Conservation (phyloP, 306 rosid genomes). For the Malus fusca region DNA sequence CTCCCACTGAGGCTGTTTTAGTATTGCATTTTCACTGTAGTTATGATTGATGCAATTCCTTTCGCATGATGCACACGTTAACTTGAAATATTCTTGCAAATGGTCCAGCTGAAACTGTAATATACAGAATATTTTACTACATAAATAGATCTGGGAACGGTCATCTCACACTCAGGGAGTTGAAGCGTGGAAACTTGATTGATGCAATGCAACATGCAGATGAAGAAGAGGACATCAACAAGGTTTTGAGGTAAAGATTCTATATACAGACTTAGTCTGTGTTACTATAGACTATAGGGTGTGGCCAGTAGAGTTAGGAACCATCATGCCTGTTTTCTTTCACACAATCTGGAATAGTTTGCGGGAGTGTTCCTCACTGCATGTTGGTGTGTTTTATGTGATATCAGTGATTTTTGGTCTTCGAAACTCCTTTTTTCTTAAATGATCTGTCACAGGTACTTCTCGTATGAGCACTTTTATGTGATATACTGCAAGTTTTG, state of each 20-base stretch:
- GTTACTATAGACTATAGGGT: slow-evolving; percentile 5
- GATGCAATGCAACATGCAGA: slow-evolving; percentile 99
- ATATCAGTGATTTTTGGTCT: neutral
- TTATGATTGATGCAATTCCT: slow-evolving; percentile 2
- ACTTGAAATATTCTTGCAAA: slow-evolving; percentile 27
- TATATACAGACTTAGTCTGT: slow-evolving; percentile 9
- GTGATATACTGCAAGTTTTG: slow-evolving; percentile 99
- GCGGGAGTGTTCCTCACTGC: neutral
- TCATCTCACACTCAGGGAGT: slow-evolving; percentile 85
- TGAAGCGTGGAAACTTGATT: slow-evolving; percentile 87
- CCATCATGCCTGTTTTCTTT: neutral
- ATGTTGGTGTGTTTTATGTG: neutral
- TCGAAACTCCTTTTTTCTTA: neutral
- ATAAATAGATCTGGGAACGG: slow-evolving; percentile 89
- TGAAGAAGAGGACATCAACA: slow-evolving; percentile 98
- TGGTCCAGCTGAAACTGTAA: slow-evolving; percentile 97
- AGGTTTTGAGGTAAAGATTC: slow-evolving; percentile 79
- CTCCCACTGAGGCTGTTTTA: neutral
- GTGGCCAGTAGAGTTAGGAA: neutral
- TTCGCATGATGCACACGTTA: slow-evolving; percentile 4
- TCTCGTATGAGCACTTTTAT: slow-evolving; percentile 96
- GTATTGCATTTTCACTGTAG: neutral
- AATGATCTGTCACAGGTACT: slow-evolving; percentile 50
- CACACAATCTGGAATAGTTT: neutral
- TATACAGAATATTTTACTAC: slow-evolving; percentile 96